These are phyloP conservation scores for Citrus hindsii DNA, from an alignment of 345 rosid species.

Conservation along the genomic window DNA sequence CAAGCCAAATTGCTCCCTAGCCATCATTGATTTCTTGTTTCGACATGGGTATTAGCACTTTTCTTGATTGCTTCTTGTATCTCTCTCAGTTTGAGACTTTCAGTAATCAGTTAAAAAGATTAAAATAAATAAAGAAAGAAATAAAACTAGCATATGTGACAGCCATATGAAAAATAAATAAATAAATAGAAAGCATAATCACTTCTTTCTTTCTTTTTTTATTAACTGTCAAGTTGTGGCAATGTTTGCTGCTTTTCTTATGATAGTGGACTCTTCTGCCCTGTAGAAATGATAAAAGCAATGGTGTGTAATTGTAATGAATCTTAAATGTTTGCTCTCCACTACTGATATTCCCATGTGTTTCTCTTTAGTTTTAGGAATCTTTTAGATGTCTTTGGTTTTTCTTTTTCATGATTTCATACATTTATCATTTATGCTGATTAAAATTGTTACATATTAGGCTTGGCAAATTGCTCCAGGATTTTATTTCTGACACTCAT, in stretches of 20 bases:
- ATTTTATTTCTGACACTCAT: background rate
- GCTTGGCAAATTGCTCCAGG: background rate
- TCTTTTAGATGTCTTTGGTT: background rate
- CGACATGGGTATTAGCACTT: conserved; percentile 72
- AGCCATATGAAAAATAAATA: background rate
- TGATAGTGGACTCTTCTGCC: background rate
- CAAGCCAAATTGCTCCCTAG: conserved; percentile 83
- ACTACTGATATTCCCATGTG: background rate
- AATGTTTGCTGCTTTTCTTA: background rate
- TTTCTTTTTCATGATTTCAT: background rate
- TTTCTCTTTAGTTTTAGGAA: background rate
- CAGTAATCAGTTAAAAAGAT: background rate
- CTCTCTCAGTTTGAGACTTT: background rate
- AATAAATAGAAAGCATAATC: background rate
- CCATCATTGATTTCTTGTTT: conserved; percentile 78
- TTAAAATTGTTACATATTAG: too few relatives aligned
- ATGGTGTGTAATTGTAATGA: background rate
- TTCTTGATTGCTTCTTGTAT: background rate
- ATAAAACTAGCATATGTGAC: background rate
- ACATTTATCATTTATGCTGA: background rate
- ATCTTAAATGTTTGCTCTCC: background rate
- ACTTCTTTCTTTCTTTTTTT: background rate
- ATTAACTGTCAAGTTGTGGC: background rate
- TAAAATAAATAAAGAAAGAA: background rate
- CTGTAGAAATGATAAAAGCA: background rate